Conservation (phyloP, 2,329 filamentous ascomycete genomes). For the Chrysoporthe deuterocubensis region DNA sequence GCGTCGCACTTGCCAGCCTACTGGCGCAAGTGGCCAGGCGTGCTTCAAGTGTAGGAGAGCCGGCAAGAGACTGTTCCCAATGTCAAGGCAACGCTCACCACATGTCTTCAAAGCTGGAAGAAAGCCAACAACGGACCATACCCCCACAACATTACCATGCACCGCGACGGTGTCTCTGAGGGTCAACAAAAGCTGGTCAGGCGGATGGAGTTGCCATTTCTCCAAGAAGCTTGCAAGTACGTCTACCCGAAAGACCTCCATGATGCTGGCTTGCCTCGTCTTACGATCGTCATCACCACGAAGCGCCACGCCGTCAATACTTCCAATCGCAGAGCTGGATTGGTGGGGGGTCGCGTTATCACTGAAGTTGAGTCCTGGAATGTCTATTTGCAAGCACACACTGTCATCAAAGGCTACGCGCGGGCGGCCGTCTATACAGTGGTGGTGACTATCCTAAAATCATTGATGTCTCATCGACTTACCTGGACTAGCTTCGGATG, state of each 20-base stretch:
- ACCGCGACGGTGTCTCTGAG: conserved; percentile 88
- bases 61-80: conserved; percentile 71
- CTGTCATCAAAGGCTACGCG: conserved; percentile 80
- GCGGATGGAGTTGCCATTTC: conserved; percentile 66
- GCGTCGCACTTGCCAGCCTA: too few species aligned
- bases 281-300: conserved; percentile 79
- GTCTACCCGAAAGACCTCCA: conserved; percentile 37
- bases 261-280: conserved; percentile 54
- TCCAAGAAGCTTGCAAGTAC: conserved; percentile 65
- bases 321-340: conserved; percentile 73
- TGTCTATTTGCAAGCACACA: conserved; percentile 81
- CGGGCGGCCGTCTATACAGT: conserved; percentile 84
- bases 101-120: conserved; percentile 69
- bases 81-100: conserved; percentile 64
- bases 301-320: conserved; percentile 74
- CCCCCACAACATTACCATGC: conserved; percentile 80
- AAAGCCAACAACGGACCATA: conserved; percentile 55
- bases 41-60: conserved; percentile 70
- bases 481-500: neutral
- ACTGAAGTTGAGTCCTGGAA: conserved; percentile 78
- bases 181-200: conserved; percentile 77
- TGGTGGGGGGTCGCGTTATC: conserved; percentile 82
- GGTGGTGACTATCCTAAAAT: conserved; percentile 35
- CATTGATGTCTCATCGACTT: neutral
- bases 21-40: conserved; percentile 68